Evolutionary conservation across 2,329 filamentous ascomycete species (phyloP), one percentile per base, ranked within the genome.

Genomic region (Pseudogymnoascus sp.): DNA sequence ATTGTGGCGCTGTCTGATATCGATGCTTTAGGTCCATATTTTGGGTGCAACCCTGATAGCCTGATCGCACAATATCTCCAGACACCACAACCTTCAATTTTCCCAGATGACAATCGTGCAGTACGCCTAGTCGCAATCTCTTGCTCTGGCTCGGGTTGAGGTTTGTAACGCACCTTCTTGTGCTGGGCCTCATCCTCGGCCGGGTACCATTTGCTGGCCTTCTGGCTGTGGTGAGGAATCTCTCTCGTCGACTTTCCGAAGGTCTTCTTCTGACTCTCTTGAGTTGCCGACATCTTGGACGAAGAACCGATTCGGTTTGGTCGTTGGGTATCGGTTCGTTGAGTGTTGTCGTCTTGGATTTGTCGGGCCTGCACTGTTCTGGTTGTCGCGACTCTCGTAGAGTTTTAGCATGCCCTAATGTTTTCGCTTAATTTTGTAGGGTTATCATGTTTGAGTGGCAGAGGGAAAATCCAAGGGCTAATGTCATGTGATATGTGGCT

Each of bases 181-280:
- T 87, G 85, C 81, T 89, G 82, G 78, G 85, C 78, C 77, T 93
- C 90, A 81, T 97, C 93, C 80, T 95, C 90, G 77, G 91, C 90
- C 79, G 92, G 91, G 84, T 99, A 99, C 91, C 93, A 99, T 85
- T 97, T 97, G 85, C 90, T 87, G 75, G 93, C 93, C 90, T 95
- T 96, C 81, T 96, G 87, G 77, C 84, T 84, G 80, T 84, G 80
- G 80, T 90, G 86, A 79, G 90, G 92, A 80, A 97, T 88, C 80
- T 89, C 85, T 84, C 93, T 88, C 83, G 91, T 90, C 82, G 91
- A 91, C 87, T 94, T 94, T 84, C 92, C 92, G 86, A 96, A 97
- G 85, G 90, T 93, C 91, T 96, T 96, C 76, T 88, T 90, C 63
- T 69, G 67, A 67, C 63, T 66, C 67, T 71, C 67, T 82, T 85